Conservation (phyloP, 192 early-diverging fungal genomes). For the Kickxella alabastrina region DNA sequence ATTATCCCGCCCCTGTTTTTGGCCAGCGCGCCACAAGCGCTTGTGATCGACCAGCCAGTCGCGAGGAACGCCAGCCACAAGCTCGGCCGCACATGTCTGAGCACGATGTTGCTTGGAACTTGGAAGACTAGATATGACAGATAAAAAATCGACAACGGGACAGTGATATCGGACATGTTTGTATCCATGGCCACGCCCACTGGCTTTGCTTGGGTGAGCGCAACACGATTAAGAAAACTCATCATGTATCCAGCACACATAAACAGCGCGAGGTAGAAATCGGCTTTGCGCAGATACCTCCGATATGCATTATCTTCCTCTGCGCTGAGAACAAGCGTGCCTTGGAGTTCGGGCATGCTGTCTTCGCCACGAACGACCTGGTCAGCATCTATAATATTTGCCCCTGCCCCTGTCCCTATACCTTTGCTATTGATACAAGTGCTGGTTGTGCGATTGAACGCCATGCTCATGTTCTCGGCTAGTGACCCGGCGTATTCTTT, state of each 20-base stretch:
- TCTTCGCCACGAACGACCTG: neutral
- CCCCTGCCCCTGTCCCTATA: neutral
- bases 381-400: neutral
- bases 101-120: slow-evolving; percentile 11
- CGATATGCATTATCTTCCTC: neutral
- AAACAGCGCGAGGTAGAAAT: slow-evolving; percentile 2
- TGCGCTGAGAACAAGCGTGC: slow-evolving; percentile 2
- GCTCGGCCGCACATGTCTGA: slow-evolving; percentile 7
- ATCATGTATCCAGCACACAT: slow-evolving; percentile 11
- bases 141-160: slow-evolving; percentile 13
- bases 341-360: slow-evolving; percentile 5
- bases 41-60: slow-evolving; percentile 6
- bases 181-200: slow-evolving; percentile 2
- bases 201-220: slow-evolving; percentile 10
- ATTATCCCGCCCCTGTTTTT: slow-evolving; percentile 10
- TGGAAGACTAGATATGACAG: slow-evolving; percentile 11
- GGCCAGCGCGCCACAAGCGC: slow-evolving; percentile 6
- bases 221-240: slow-evolving; percentile 10
- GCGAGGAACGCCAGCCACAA: slow-evolving; percentile 9
- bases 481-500: neutral
- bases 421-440: neutral
- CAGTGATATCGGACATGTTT: slow-evolving; percentile 2
- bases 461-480: neutral
- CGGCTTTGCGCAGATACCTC: slow-evolving; percentile 6
- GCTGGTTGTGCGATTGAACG: no score